Evolutionary conservation across 345 rosid genomes (phyloP).

Genomic region (Populus euphratica): DNA sequence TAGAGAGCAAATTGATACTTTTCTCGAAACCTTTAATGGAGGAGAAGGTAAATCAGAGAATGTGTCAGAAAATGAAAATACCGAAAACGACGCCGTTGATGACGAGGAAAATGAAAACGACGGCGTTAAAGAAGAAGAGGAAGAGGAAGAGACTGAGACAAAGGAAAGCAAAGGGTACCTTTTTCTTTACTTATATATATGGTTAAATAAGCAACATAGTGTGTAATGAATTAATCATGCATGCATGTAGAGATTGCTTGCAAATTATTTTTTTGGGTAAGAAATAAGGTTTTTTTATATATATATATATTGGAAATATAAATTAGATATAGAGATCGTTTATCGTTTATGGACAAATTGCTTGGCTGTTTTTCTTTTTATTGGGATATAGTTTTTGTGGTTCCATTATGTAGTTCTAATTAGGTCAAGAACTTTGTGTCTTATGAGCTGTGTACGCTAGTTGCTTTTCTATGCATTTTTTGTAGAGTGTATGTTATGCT

Average conservation of each 20-base stretch:
- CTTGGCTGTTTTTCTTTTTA: neutral
- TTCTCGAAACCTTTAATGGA: conserved; percentile 40
- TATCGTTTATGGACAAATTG: neutral
- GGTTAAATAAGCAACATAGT: neutral
- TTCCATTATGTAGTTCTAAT: neutral
- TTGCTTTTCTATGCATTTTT: neutral
- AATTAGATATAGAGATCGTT: neutral
- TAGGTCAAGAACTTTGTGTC: neutral
- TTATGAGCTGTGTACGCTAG: neutral
- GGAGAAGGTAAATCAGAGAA: conserved; percentile 21
- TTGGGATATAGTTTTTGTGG: neutral
- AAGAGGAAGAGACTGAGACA: conserved; percentile 14
- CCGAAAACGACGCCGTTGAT: conserved; percentile 27
- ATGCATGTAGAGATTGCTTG: neutral
- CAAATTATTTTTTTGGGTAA: neutral
- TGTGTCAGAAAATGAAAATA: conserved; percentile 5
- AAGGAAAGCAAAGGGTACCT: neutral
- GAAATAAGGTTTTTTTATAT: neutral
- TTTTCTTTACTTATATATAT: neutral
- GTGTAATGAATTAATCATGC: neutral
- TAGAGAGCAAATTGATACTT: conserved; percentile 69
- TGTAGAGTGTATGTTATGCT: too few species aligned
- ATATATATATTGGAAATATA: neutral
- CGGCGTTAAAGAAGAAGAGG: conserved; percentile 18
- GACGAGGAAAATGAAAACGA: conserved; percentile 29